Conservation (phyloP, 1,284 basidiomycete species). For the Moesziomyces sp. region DNA sequence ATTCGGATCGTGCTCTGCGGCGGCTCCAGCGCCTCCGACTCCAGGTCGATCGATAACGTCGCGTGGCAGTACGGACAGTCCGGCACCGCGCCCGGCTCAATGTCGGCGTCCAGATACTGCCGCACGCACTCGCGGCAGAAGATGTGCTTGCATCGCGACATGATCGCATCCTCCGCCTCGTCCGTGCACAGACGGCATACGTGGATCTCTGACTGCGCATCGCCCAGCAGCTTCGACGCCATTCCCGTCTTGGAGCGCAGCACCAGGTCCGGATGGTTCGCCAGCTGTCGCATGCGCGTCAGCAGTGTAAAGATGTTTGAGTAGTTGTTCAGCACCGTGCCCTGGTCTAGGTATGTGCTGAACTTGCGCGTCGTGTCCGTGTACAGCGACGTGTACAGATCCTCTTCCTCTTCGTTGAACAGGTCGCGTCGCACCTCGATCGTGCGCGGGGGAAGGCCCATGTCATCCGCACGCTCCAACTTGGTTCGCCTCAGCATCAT, state of each 20-base stretch:
- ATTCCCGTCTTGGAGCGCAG: constrained; percentile 79
- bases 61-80: constrained; percentile 96
- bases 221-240: constrained; percentile 56
- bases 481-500: constrained; percentile 87
- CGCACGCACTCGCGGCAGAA: constrained; percentile 92
- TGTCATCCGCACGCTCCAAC: constrained; percentile 94
- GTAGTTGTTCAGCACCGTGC: constrained; percentile 75
- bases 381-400: constrained; percentile 91
- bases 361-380: constrained; percentile 93
- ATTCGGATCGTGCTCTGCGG: constrained; percentile 70
- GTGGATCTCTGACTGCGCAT: constrained; percentile 62
- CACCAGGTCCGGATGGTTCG: constrained; percentile 83
- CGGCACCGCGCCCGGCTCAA: constrained; percentile 74
- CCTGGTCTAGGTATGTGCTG: constrained; percentile 86
- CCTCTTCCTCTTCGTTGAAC: constrained; percentile 96
- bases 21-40: constrained; percentile 88
- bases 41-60: constrained; percentile 91
- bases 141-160: constrained; percentile 83
- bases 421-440: constrained; percentile 89
- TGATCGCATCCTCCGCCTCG: constrained; percentile 94
- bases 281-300: constrained; percentile 68
- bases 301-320: constrained; percentile 70
- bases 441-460: constrained; percentile 93
- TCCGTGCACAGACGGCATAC: constrained; percentile 94
- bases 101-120: constrained; percentile 83